A percentile compares a stretch with the other conserved stretches of the same genome.
These are phyloP conservation scores for Closterium sp. DNA, from an alignment of 139 green algal species.

Conservation along the genomic window DNA sequence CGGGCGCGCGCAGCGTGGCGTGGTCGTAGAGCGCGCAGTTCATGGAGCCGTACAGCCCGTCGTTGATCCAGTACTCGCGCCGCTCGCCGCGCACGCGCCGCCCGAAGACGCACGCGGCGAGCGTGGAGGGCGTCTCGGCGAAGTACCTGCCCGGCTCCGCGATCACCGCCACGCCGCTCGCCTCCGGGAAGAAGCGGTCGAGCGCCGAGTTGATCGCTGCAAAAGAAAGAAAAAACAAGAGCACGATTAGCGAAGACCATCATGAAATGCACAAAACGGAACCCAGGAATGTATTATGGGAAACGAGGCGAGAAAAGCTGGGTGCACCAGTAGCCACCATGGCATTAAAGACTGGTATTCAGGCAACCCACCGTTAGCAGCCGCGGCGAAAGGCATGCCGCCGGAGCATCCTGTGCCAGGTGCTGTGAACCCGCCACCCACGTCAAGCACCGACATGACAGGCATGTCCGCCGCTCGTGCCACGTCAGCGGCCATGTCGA, in stretches of 20 bases:
- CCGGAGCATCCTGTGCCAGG: slow-evolving; percentile 49
- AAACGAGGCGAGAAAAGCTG: too few relatives aligned
- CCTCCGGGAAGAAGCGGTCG: slow-evolving; percentile 77
- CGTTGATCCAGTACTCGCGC: slow-evolving; percentile 80
- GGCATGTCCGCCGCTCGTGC: slow-evolving; percentile 62
- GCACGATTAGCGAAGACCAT: neutral
- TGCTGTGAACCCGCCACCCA: slow-evolving; percentile 91
- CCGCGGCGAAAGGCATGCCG: slow-evolving; percentile 14
- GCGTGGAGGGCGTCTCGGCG: slow-evolving; percentile 79
- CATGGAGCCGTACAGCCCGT: slow-evolving; percentile 95
- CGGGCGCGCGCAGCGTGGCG: slow-evolving; percentile 50
- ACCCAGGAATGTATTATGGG: too few relatives aligned
- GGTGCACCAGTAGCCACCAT: too few relatives aligned
- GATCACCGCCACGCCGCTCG: slow-evolving; percentile 69
- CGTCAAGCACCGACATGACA: slow-evolving; percentile 87
- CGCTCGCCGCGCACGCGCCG: slow-evolving; percentile 53
- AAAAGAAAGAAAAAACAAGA: neutral
- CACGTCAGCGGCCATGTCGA: slow-evolving; percentile 66
- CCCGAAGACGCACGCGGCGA: slow-evolving; percentile 81
- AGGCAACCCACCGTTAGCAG: neutral
- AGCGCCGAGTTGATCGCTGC: slow-evolving; percentile 82
- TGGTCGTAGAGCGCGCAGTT: slow-evolving; percentile 92
- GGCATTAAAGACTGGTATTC: too few relatives aligned
- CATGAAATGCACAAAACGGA: neutral
- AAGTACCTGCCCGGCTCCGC: slow-evolving; percentile 97